Evolutionary conservation across 345 rosid genomes (phyloP), one percentile per base, ranked within the genome.

Genomic region (Populus ilicifolia): DNA sequence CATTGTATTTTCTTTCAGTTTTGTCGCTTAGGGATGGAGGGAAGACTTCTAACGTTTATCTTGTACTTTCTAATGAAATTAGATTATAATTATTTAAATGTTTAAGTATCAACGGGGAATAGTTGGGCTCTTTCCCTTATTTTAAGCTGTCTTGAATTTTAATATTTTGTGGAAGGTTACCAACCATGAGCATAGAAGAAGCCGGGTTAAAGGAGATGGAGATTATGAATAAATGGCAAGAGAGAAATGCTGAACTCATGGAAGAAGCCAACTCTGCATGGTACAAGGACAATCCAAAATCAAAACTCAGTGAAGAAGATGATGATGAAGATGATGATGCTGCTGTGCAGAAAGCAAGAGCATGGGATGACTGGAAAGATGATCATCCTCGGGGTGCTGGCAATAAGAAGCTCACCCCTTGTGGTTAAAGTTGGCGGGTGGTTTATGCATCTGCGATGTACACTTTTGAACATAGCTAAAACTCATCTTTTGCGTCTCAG

Each of bases 371-470:
- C 78, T 94, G 99, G 99, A 96, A 96, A 80, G 99, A 96, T 8
- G 99, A 96, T 12, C 87, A 94, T 80, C 98, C 99, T 72, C 95
- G 97, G 13, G 99, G 99, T 64, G 99, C 97, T 2, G 99, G 98
- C 78, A 94, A 94, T 81, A 89, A 85, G 86, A 96, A 96, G 87
- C 98, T 96, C 33, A 94, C 99, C 0, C 98, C 97, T 25, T 96
- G 98, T 69, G 98, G 99, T 69, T 94, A 79, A 88, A 75, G 25
- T 46, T 48, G 67, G 71, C 75, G 63, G 72, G 52, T 61, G 64
- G 56, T 79, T 83, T 73, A 65, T 11, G 23, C 3, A n/a, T 36
- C 17, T 38, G 23, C 54, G 21, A 39, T 25, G 71, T 68, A n/a
- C 38, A 74, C 75, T 72, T 41, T 12, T 27, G 29, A 66, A 36